Evolutionary conservation across 805 yeast genomes (phyloP).

Genomic region (Candida ipomoeae): DNA sequence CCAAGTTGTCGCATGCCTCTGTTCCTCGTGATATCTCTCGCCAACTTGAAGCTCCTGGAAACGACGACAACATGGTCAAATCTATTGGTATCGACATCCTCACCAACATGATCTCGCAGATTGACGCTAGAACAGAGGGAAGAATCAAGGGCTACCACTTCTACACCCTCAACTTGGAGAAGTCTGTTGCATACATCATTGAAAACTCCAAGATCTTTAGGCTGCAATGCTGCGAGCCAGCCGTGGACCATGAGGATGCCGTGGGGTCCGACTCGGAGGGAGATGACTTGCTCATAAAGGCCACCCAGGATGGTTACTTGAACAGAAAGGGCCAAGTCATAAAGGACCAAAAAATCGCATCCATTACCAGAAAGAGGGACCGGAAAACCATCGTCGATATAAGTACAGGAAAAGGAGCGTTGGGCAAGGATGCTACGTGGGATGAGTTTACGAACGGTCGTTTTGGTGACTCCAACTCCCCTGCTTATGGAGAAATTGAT

Average conservation of each 20-base stretch:
- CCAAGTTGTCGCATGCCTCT: slow-evolving; percentile 83
- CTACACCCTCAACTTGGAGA: slow-evolving; percentile 88
- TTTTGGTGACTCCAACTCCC: slow-evolving; percentile 91
- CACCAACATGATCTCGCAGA: slow-evolving; percentile 55
- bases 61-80: slow-evolving; percentile 74
- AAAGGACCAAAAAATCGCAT: slow-evolving; percentile 24
- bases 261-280: slow-evolving; percentile 39
- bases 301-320: slow-evolving; percentile 8
- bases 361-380: slow-evolving; percentile 25
- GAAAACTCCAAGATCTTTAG: slow-evolving; percentile 41
- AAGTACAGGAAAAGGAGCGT: slow-evolving; percentile 75
- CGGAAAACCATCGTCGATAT: slow-evolving; percentile 67
- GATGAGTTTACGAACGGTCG: slow-evolving; percentile 96
- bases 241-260: slow-evolving; percentile 25
- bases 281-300: slow-evolving; percentile 20
- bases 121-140: slow-evolving; percentile 50
- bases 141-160: slow-evolving; percentile 83
- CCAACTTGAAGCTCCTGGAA: slow-evolving; percentile 52
- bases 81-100: slow-evolving; percentile 75
- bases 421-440: slow-evolving; percentile 93
- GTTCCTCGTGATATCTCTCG: slow-evolving; percentile 58
- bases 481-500: slow-evolving; percentile 97
- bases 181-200: slow-evolving; percentile 82
- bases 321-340: slow-evolving; percentile 35
- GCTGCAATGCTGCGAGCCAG: slow-evolving; percentile 15